Evolutionary conservation across 768 basidiomycete species (phyloP).

Genomic region (Porpolomopsis calyptriformis): DNA sequence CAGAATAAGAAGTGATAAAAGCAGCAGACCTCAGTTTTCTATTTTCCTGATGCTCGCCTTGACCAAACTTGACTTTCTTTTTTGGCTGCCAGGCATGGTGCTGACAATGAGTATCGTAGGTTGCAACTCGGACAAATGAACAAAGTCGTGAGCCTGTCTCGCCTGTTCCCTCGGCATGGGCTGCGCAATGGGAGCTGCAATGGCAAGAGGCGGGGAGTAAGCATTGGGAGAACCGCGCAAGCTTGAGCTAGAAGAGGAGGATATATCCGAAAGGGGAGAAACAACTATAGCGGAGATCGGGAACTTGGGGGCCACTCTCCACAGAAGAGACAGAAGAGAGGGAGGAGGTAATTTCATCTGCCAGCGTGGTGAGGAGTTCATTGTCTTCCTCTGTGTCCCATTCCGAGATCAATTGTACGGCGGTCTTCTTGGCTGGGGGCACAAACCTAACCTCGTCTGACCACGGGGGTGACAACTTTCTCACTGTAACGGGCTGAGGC

Average conservation of each 20-base stretch:
- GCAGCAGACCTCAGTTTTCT: too few species aligned
- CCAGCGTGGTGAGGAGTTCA: conserved; percentile 63
- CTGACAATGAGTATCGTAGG: conserved; percentile 72
- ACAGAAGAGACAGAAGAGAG: conserved; percentile 51
- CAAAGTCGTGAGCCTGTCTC: conserved; percentile 57
- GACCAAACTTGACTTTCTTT: too few species aligned
- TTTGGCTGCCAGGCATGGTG: conserved; percentile 4
- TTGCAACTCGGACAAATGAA: conserved; percentile 68
- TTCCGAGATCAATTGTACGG: conserved; percentile 65
- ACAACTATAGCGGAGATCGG: conserved; percentile 36
- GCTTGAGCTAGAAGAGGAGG: conserved; percentile 61
- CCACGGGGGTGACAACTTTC: conserved; percentile 37
- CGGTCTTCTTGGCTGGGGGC: conserved; percentile 38
- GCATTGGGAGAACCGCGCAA: conserved; percentile 14
- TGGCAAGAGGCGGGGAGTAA: neutral
- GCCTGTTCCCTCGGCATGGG: conserved; percentile 41
- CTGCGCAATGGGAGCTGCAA: too few species aligned
- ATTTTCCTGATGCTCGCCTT: too few species aligned
- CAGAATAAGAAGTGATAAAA: too few species aligned
- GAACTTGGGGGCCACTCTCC: too few species aligned
- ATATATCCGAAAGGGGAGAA: conserved; percentile 50
- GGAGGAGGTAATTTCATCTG: conserved; percentile 58
- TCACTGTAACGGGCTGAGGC: conserved; percentile 54
- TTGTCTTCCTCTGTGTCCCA: conserved; percentile 62
- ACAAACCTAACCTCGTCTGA: conserved; percentile 36